A percentile compares a stretch with the other conserved stretches of the same genome.
Evolutionary conservation across 495 filamentous ascomycete genomes (phyloP).

Genomic region (Lasiosphaeriaceae sp.): DNA sequence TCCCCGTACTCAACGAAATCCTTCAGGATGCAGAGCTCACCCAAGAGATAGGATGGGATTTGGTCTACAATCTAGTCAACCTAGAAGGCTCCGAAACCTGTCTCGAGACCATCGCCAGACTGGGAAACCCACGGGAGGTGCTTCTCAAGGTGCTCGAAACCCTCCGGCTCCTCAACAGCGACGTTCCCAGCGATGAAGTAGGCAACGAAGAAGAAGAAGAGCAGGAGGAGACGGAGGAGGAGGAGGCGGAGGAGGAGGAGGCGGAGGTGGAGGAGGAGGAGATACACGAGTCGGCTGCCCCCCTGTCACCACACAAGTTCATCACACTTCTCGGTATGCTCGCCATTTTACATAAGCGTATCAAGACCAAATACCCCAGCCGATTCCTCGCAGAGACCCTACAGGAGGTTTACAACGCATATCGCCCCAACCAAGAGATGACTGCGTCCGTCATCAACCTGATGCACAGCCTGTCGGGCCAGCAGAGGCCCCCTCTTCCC

Average conservation of each 20-base stretch:
- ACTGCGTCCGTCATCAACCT: conserved; percentile 73
- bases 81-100: conserved; percentile 70
- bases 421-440: conserved; percentile 58
- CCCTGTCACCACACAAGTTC: conserved; percentile 53
- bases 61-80: conserved; percentile 80
- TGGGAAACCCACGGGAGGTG: conserved; percentile 92
- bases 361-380: conserved; percentile 86
- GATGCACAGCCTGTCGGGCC: conserved; percentile 67
- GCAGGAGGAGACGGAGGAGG: conserved; percentile 25
- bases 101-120: conserved; percentile 67
- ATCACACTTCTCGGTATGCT: conserved; percentile 75
- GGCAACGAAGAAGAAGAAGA: conserved; percentile 22
- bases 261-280: conserved; percentile 16
- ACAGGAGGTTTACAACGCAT: conserved; percentile 68
- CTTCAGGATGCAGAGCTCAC: conserved; percentile 81
- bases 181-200: conserved; percentile 27
- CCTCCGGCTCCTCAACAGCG: conserved; percentile 51
- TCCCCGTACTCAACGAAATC: conserved; percentile 72
- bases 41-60: conserved; percentile 92
- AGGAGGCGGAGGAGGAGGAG: conserved; percentile 8
- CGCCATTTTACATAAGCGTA: conserved; percentile 76
- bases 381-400: conserved; percentile 90
- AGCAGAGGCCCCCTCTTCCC: conserved; percentile 70
- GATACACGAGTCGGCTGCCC: conserved; percentile 3
- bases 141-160: conserved; percentile 82